These are phyloP conservation scores for Skeletonema costatum DNA, from an alignment of 108 stramenopile genomes.

Conservation along the genomic window DNA sequence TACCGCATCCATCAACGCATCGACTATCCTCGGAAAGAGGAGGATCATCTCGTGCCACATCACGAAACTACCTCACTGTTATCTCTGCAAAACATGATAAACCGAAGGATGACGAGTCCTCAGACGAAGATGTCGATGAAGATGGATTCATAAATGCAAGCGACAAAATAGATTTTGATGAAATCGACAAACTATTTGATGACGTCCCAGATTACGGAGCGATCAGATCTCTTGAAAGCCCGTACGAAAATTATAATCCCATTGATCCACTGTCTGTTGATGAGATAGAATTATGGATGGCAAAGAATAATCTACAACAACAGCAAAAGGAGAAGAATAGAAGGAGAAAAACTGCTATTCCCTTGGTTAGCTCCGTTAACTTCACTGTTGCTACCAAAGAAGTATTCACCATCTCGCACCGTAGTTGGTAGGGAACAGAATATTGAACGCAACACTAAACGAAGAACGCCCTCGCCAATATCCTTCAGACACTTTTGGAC, in stretches of 20 bases:
- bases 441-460: not conserved
- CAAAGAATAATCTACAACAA: constrained; percentile 13
- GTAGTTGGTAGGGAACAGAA: not conserved
- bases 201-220: constrained; percentile 28
- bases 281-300: constrained; percentile 30
- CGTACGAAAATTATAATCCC: constrained; percentile 5
- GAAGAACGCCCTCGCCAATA: constrained; percentile 1
- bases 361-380: constrained; percentile 36
- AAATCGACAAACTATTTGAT: constrained; percentile 33
- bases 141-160: constrained; percentile 8
- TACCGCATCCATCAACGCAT: not conserved
- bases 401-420: constrained; percentile 12
- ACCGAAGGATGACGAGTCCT: not conserved
- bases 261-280: constrained; percentile 22
- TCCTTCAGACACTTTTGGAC: constrained; percentile 8
- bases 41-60: not conserved
- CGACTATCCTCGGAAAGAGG: not conserved
- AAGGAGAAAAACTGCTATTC: constrained; percentile 13
- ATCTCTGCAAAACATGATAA: not conserved
- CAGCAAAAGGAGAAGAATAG: constrained; percentile 7
- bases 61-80: not conserved
- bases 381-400: constrained; percentile 23
- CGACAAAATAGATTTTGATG: constrained; percentile 27
- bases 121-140: constrained; percentile 7
- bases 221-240: constrained; percentile 33